Evolutionary conservation across 768 basidiomycete species (phyloP).

Genomic region (Cubamyces lactineus): DNA sequence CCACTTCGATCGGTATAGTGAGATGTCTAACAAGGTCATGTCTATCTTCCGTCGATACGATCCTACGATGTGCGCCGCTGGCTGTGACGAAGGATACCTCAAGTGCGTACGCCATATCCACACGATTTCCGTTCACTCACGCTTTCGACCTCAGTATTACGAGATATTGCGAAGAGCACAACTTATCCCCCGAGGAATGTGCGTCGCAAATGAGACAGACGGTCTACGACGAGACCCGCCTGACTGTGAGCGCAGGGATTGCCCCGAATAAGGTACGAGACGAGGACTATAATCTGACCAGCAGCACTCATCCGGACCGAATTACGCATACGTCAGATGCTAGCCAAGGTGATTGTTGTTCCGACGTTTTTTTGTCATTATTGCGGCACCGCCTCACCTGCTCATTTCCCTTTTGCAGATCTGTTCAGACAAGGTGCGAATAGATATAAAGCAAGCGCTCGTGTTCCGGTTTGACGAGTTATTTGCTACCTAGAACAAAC

Average conservation of each 20-base stretch:
- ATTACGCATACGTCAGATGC: conserved; percentile 56
- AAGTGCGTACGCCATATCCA: conserved; percentile 58
- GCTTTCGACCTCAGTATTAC: conserved; percentile 65
- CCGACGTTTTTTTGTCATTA: neutral
- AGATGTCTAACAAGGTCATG: conserved; percentile 76
- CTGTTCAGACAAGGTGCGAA: conserved; percentile 81
- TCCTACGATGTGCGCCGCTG: conserved; percentile 71
- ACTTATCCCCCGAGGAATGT: conserved; percentile 69
- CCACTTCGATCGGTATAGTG: conserved; percentile 63
- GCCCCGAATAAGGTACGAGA: conserved; percentile 85
- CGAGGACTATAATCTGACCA: conserved; percentile 25
- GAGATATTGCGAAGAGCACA: conserved; percentile 71
- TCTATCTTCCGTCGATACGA: conserved; percentile 70
- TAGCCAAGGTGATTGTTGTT: conserved; percentile 73
- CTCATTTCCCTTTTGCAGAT: conserved; percentile 51
- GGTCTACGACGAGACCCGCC: conserved; percentile 75
- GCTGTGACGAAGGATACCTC: conserved; percentile 90
- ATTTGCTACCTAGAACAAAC: conserved; percentile 70
- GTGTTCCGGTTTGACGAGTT: neutral
- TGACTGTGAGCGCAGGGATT: conserved; percentile 95
- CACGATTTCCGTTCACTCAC: neutral
- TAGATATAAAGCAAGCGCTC: neutral
- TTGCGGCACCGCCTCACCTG: too few species aligned
- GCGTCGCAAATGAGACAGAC: conserved; percentile 74
- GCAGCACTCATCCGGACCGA: conserved; percentile 8